A percentile compares a stretch with the other conserved stretches of the same genome.
phyloP scores from a whole-genome alignment of 2,329 filamentous ascomycete species.

The Neofusicoccum sp. region DNA sequence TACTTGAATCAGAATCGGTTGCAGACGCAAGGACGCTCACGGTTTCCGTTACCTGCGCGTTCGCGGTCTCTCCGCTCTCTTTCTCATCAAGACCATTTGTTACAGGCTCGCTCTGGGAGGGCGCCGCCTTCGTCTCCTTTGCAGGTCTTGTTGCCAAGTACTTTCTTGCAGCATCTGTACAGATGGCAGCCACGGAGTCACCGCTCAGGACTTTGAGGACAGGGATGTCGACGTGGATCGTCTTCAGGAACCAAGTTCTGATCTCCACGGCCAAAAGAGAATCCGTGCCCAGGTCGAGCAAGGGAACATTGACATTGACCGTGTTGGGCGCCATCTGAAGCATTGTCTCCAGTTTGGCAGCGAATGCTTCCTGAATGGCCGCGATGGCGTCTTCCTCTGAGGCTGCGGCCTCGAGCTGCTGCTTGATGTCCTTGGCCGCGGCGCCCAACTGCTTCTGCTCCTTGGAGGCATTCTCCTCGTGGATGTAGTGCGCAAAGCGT shows the following conservation, averaged over 20 bases:
- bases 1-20: too few species aligned
- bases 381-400: not conserved
- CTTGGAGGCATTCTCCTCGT: not conserved
- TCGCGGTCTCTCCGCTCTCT: not conserved
- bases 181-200: constrained; percentile 1
- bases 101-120: too few species aligned
- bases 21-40: too few species aligned
- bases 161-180: not conserved
- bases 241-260: constrained; percentile 51
- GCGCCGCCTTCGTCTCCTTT: not conserved
- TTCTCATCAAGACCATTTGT: not conserved
- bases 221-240: constrained; percentile 45
- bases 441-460: not conserved
- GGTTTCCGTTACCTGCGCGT: too few species aligned
- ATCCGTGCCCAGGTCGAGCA: constrained; percentile 32
- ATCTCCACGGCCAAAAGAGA: constrained; percentile 42
- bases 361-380: not conserved
- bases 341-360: not conserved
- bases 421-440: not conserved
- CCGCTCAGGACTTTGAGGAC: constrained; percentile 48
- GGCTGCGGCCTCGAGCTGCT: not conserved
- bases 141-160: not conserved
- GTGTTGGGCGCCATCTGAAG: not conserved
- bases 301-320: not conserved
- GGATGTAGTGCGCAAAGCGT: not conserved